Evolutionary conservation across 805 yeast genomes (phyloP), one percentile per base, ranked within the genome.

Genomic region (Lachancea quebecensis): DNA sequence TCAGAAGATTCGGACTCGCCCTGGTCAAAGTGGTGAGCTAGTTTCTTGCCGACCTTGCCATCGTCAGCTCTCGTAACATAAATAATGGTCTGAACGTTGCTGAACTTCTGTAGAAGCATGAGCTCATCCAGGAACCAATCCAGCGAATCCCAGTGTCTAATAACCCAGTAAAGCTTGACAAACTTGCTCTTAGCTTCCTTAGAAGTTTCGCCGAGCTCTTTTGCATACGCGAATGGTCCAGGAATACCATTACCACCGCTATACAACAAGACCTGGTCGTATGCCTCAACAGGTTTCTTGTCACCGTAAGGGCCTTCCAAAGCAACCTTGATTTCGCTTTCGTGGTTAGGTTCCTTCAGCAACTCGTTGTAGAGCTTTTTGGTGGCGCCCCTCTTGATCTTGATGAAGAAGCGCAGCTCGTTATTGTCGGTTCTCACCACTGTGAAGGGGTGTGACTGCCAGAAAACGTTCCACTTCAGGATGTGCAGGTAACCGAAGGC

Each of bases 391-490:
- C 66, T 67, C 59, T 77, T 77, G 28, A 70, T 68, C 55, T 72
- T 74, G 52, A 74, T 64, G 53, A 62, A 69, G 41, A 75, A 62
- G 4, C 66, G 62, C 12, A 74, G 55, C 42, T 66, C 63, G 39
- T 67, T 62, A 27, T 66, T 65, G 35, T 65, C 58, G 2, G 73
- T 62, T 44, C 39, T 33, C 16, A 73, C 66, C 9, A 74, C 58
- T 1, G 87, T 79, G 64, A 82, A 81, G 4, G 89, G 89, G 58
- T 82, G 86, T 3, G 81, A 75, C 59, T 82, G 85, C 78, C 79
- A 79, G 64, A 79, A 79, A 10, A 47, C 35, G 27, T 37, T 16
- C 8, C 15, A 18, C 32, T 72, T 65, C 49, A 79, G 49, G 57
- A 81, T 76, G 62, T 78, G 72, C 34, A 82, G 61, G 54, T 67